Evolutionary conservation across 2,329 filamentous ascomycete genomes (phyloP), one percentile per base, ranked within the genome.

Genomic region (Nothopassalora personata): DNA sequence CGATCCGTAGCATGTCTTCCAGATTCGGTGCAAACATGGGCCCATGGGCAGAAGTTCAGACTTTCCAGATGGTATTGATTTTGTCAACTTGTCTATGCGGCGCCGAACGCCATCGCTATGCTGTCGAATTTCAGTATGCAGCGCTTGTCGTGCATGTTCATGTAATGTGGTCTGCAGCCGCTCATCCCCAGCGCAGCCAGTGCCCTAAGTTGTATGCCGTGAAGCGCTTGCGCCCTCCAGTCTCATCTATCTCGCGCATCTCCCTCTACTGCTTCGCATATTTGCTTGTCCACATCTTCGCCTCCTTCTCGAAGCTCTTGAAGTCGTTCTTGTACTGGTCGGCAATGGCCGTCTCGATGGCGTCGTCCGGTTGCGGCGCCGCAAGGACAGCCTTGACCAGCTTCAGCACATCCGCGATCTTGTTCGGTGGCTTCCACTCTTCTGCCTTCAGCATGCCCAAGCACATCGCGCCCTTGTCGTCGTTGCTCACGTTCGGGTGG

Each of bases 401-500:
- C 73, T 89, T 85, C 62, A 97, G 83, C 30, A 96, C 90, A 55
- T 85, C 83, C 49, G 77, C 76, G 65, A 96, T 83, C 77, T 87
- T 88, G 70, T 87, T 89, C 61, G 87, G 87, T 18, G 92, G 92
- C 81, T 96, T 97, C 92, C 92, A 97, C 76, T 90, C 87, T 69
- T 96, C 91, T 31, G 87, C 75, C 72, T 92, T 90, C 67, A 97
- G 84, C 75, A 92, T 83, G 60, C 85, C 86, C 48, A 97, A 81
- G 76, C 92, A 97, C 84, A 97, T 90, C 76, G 83, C 87, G 62
- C 92, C 92, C 66, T 86, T 84, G 71, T 84, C 83, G 75, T 96
- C 91, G 81, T 96, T 94, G 71, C 88, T 91, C 60, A 97, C 84
- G 77, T 97, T 97, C 48, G 92, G 91, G 79, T 97, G 92, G 83